These are phyloP conservation scores for Begonia loranthoides DNA, from an alignment of 306 rosid genomes.

Conservation along the genomic window DNA sequence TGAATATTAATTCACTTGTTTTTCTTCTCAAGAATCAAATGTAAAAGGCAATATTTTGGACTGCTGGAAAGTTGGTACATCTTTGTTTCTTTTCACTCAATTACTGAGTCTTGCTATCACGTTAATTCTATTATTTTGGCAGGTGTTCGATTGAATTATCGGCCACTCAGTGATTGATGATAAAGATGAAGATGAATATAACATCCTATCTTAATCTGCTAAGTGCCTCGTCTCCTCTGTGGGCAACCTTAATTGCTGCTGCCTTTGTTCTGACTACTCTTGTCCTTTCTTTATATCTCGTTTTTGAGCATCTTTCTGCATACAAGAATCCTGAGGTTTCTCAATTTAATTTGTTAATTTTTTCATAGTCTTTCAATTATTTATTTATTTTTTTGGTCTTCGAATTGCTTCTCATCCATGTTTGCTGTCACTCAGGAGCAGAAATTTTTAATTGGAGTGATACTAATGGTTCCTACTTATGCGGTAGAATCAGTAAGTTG, in stretches of 20 bases:
- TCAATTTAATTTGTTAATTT: neutral
- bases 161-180: constrained; percentile 17
- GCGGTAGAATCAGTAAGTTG: constrained; percentile 88
- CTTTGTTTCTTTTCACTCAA: too few relatives aligned
- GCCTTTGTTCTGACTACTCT: constrained; percentile 55
- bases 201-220: constrained; percentile 14
- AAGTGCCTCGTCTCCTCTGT: constrained; percentile 53
- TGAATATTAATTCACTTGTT: too few relatives aligned
- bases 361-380: neutral
- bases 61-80: too few relatives aligned
- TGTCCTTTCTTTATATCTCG: constrained; percentile 61
- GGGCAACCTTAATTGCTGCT: constrained; percentile 65
- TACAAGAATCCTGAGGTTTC: constrained; percentile 90
- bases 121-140: constrained; percentile 29
- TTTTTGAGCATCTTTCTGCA: constrained; percentile 86
- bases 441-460: constrained; percentile 80
- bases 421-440: constrained; percentile 44
- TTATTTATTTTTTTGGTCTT: neutral
- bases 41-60: too few relatives aligned
- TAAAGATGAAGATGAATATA: constrained; percentile 39
- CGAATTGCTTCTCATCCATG: neutral
- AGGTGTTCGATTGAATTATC: constrained; percentile 9
- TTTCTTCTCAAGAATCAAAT: too few relatives aligned
- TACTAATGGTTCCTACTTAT: constrained; percentile 95
- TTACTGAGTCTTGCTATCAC: too few relatives aligned